Evolutionary conservation across 176 grass and related monocot species (phyloP).

Genomic region (Paspalum vaginatum): DNA sequence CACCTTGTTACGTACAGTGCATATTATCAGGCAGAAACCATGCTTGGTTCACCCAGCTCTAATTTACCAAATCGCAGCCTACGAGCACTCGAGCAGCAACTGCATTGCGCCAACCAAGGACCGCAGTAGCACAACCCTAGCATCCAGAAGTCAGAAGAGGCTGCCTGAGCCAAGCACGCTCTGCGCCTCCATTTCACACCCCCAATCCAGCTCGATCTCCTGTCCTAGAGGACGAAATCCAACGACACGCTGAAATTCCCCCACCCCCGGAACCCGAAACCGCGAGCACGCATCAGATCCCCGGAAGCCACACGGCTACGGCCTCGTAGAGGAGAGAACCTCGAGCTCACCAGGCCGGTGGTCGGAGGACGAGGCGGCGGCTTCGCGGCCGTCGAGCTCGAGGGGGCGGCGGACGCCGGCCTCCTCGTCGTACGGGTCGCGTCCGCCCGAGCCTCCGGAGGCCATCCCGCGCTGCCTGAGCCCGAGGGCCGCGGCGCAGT

Average conservation of each 20-base stretch:
- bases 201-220: conserved; percentile 29
- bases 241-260: not conserved
- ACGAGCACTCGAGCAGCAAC: not conserved
- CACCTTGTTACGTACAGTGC: not conserved
- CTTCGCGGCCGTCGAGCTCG: conserved; percentile 55
- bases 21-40: not conserved
- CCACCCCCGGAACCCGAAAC: not conserved
- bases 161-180: not conserved
- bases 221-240: conserved; percentile 14
- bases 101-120: conserved; percentile 29
- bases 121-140: not conserved
- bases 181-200: not conserved
- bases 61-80: not conserved
- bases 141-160: not conserved
- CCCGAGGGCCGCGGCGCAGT: conserved; percentile 14
- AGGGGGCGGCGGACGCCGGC: conserved; percentile 49
- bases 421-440: conserved; percentile 74
- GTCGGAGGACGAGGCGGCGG: conserved; percentile 39
- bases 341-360: conserved; percentile 58
- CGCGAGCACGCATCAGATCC: conserved; percentile 22
- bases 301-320: not conserved
- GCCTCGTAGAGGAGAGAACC: not conserved
- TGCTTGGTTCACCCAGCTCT: not conserved
- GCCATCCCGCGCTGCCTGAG: conserved; percentile 26
- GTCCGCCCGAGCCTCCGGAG: conserved; percentile 24